phyloP scores from a whole-genome alignment of 1,284 basidiomycete species.

The Melanopsichium pennsylvanicum region DNA sequence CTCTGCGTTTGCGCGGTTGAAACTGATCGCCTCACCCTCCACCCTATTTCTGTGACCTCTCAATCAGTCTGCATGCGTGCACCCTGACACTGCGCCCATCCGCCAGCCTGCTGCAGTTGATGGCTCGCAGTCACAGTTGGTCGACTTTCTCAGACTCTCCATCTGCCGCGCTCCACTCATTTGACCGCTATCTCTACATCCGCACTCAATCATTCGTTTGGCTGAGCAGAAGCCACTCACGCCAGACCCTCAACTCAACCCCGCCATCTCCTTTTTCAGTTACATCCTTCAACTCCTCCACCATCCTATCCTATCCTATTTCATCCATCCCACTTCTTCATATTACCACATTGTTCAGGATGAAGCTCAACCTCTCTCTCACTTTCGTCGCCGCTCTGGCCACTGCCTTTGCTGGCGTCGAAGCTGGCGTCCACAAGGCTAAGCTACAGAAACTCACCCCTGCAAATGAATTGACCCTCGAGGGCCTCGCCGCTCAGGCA shows the following conservation, averaged over 20 bases:
- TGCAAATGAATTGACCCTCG: conserved; percentile 76
- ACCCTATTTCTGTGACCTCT: neutral
- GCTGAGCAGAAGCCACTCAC: conserved; percentile 16
- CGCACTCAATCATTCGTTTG: conserved; percentile 3
- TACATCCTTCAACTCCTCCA: conserved; percentile 72
- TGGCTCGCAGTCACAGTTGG: no score
- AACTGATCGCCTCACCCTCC: neutral
- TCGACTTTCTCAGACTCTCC: neutral
- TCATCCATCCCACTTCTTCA: neutral
- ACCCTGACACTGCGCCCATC: neutral
- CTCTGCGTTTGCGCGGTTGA: conserved; percentile 1
- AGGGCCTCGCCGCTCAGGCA: conserved; percentile 73
- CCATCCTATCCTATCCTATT: conserved; percentile 1
- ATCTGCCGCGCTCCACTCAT: neutral
- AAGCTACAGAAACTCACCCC: conserved; percentile 72
- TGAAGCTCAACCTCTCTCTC: conserved; percentile 67
- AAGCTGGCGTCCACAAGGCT: conserved; percentile 59
- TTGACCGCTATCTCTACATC: conserved; percentile 11
- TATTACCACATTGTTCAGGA: conserved; percentile 15
- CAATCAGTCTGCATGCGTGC: neutral
- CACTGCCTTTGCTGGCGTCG: conserved; percentile 68
- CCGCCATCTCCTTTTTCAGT: conserved; percentile 9
- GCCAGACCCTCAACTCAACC: neutral
- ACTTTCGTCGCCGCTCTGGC: conserved; percentile 73
- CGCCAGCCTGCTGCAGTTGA: no score